Evolutionary conservation across 305 asterid species (phyloP), one percentile per base, ranked within the genome.

Genomic region (Fraxinus greggii): DNA sequence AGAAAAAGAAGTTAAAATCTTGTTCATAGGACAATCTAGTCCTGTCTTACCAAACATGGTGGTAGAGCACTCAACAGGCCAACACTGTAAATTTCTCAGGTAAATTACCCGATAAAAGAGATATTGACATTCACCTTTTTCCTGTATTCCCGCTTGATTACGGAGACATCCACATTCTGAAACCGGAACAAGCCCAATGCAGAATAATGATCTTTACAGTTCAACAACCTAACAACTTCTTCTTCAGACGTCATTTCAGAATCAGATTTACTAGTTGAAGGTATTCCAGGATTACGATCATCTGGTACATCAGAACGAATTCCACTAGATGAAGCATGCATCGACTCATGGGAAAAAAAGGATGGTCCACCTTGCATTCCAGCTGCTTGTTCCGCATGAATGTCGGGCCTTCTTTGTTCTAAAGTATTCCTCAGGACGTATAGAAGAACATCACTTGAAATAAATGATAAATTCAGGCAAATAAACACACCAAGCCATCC

Each of bases 181-280:
- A 91, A 94, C 61, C 94, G 93, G 75, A 94, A 67, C 83, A 94
- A 85, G 45, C 98, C 95, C 85, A 96, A 86, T 82, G 98, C 98
- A 35, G 92, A 89, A 88, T 96, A 96, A 87, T 96, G 95, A 89
- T 94, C 97, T 33, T 86, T 77, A 76, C 94, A 92, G 83, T 89
- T 94, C 88, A 96, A 86, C 93, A 96, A 83, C 83, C 97, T 87
- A 72, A 82, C 80, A 81, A 96, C 94, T 88, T 94, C 98, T 78
- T 92, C 95, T 88, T 93, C 97, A 12, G 97, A 91, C 19, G 98
- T 91, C 78, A 84, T 75, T 87, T 91, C 98, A 81, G 91, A 83
- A 84, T 94, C 98, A 81, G 90, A 88, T 77, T 92, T 97, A 79
- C 97, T 93, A 28, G 98, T 93, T 67, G 99, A 93, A 81, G 99